Percentiles rank a stretch among this genome's conserved stretches.
Evolutionary conservation across 441 rosid species (phyloP).

Genomic region (Populus hybrid): DNA sequence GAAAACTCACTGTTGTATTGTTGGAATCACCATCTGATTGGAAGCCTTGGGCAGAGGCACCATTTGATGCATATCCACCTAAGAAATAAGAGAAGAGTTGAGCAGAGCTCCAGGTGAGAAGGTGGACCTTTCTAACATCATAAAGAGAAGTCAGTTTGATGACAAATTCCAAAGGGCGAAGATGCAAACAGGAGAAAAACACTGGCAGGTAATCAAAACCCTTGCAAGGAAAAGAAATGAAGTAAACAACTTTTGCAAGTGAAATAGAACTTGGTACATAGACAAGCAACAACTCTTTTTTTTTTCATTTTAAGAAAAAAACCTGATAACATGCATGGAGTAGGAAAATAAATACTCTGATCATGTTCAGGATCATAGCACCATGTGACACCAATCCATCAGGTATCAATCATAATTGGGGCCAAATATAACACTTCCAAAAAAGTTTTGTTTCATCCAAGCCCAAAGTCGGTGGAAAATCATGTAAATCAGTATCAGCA

Average conservation of each 20-base stretch:
- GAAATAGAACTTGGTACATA: background rate
- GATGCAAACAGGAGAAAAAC: background rate
- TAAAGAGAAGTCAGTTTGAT: background rate
- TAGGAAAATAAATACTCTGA: background rate
- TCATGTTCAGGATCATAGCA: background rate
- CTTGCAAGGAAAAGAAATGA: background rate
- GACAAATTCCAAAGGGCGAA: background rate
- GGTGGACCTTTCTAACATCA: background rate
- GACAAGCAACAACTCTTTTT: background rate
- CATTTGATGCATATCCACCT: conserved; percentile 72
- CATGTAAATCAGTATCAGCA: background rate
- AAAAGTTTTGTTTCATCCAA: background rate
- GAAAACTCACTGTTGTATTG: conserved; percentile 77
- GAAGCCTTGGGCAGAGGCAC: conserved; percentile 45
- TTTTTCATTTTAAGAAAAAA: no score
- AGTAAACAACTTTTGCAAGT: background rate
- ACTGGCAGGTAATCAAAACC: background rate
- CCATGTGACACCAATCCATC: background rate
- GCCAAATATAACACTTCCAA: background rate
- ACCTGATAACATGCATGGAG: background rate
- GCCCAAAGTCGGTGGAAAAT: background rate
- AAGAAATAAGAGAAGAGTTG: conserved; percentile 12
- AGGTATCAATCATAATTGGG: background rate
- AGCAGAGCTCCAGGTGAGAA: background rate
- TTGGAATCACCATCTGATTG: conserved; percentile 72